Base-by-base conservation (phyloP, 768 basidiomycete species). In the Naganishia onofrii region DNA sequence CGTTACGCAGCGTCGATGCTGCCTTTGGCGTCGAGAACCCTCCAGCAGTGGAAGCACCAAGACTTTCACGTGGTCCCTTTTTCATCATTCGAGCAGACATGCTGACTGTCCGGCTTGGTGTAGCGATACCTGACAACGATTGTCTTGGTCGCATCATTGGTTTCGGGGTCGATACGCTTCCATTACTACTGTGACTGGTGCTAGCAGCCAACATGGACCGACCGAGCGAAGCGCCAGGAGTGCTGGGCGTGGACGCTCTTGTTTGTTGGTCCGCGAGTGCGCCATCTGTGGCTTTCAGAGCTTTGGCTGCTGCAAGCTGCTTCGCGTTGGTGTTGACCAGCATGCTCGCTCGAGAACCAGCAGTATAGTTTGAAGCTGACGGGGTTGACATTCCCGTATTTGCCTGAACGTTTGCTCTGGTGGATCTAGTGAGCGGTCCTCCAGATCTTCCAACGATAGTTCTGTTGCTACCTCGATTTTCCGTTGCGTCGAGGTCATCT, bases 241-340 rank as follows among this genome's bases (percentile, higher is more conserved):
- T 3, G 54, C 19, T 64, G 71, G 48, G 32, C 56, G 72, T 29
- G 73, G 75, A n/a, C 9, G 38, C 60, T 44, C 60, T 63, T 19
- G 38, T 13, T 44, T 36, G 60, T 36, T 23, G 38, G 23, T 56
- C 68, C 6, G 32, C 60, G 19, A 70, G 51, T 4, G 55, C 34
- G 2, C 60, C 46, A 32, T 70, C 55, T 17, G 69, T 57, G 21
- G 55, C 51, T 65, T 65, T 38, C 3, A 70, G 74, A 6, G 75
- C 76, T 26, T 52, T 73, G 10, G 73, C 53, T 15, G 71, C 71
- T 8, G 75, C 77, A 32, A 94, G 85, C 74, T 92, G 90, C 76
- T 89, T 87, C 0, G 92, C 92, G 0, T 91, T 93, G 86, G 93
- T 87, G 19, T 88, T 87, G 36, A 89, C 83, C 77, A 93, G 93